Evolutionary conservation across 2,329 filamentous ascomycete genomes (phyloP).

Genomic region (Colletotrichum camelliae): DNA sequence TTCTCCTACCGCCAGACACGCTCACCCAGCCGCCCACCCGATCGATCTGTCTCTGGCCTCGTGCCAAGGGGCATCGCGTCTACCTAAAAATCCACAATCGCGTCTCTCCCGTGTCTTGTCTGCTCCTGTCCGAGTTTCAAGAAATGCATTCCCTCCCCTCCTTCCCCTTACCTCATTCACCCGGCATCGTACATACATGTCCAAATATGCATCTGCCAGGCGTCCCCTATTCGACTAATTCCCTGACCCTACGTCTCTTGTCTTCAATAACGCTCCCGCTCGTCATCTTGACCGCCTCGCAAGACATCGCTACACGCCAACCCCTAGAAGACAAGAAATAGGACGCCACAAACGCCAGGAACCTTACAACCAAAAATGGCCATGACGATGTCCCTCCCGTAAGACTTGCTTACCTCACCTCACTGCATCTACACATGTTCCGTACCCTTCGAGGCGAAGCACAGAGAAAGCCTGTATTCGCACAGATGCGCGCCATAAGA

Average conservation of each 20-base stretch:
- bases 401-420: background rate
- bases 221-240: background rate
- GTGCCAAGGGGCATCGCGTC: background rate
- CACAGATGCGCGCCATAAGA: background rate
- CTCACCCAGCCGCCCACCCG: background rate
- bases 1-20: background rate
- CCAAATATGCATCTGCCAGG: background rate
- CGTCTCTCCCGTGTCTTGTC: background rate
- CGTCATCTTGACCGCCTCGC: background rate
- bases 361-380: background rate
- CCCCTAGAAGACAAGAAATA: background rate
- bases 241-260: background rate
- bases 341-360: background rate
- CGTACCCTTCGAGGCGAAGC: background rate
- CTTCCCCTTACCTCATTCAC: background rate
- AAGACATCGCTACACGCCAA: background rate
- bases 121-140: background rate
- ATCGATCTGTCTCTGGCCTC: background rate
- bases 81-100: background rate
- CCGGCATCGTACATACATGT: background rate
- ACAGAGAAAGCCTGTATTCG: background rate
- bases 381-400: background rate
- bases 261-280: background rate
- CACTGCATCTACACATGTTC: background rate
- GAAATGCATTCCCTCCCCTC: background rate